These are phyloP conservation scores for Psilocybe mexicana DNA, from an alignment of 1,284 basidiomycete species.

Conservation along the genomic window DNA sequence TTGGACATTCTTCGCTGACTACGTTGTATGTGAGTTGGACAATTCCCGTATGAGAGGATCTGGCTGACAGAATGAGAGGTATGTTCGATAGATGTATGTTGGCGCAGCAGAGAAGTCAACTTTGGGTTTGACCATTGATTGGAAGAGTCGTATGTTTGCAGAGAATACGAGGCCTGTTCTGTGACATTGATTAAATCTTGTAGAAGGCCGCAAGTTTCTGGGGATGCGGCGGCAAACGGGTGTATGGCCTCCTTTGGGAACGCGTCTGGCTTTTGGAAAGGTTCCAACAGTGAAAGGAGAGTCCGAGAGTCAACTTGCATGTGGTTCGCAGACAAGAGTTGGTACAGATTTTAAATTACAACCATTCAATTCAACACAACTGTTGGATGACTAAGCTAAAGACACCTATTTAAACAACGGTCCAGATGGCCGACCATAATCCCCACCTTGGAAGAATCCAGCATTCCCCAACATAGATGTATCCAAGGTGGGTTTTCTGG, in stretches of 20 bases:
- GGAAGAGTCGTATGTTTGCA: conserved; percentile 47
- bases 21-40: conserved; percentile 24
- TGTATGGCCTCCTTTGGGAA: conserved; percentile 42
- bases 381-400: conserved; percentile 5
- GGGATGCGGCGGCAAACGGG: conserved; percentile 49
- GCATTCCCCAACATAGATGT: conserved; percentile 18
- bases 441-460: conserved; percentile 19
- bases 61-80: conserved; percentile 48
- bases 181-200: conserved; percentile 52
- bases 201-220: conserved; percentile 43
- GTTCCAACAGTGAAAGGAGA: conserved; percentile 47
- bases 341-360: not conserved
- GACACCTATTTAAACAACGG: conserved; percentile 9
- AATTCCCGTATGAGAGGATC: conserved; percentile 12
- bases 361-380: not conserved
- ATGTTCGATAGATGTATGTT: conserved; percentile 56
- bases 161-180: conserved; percentile 51
- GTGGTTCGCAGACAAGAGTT: not conserved
- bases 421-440: conserved; percentile 18
- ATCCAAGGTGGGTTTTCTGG: conserved; percentile 7
- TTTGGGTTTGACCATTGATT: conserved; percentile 60
- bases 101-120: conserved; percentile 63
- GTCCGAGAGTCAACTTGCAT: conserved; percentile 29
- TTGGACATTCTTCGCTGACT: conserved; percentile 54
- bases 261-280: conserved; percentile 37